These are phyloP conservation scores for Acer yangbiense DNA, from an alignment of 345 rosid genomes.

Conservation along the genomic window DNA sequence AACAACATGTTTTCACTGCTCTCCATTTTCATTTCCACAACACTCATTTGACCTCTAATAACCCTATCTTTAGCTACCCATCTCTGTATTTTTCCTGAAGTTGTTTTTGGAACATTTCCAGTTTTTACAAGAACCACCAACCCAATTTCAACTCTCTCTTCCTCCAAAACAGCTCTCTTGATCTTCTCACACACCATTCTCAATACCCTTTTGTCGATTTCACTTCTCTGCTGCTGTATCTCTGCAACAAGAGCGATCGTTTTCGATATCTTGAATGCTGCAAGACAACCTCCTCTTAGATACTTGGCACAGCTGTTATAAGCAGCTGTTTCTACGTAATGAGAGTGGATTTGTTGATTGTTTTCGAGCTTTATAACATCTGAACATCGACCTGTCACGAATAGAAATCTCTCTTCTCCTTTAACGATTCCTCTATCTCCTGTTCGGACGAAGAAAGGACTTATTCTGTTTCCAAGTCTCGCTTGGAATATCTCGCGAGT, in stretches of 20 bases:
- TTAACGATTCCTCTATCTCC: constrained; percentile 54
- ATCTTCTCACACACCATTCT: constrained; percentile 40
- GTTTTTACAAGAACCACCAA: constrained; percentile 46
- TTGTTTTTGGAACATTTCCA: constrained; percentile 55
- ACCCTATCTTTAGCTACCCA: constrained; percentile 52
- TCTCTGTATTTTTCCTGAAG: constrained; percentile 63
- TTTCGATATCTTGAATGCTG: constrained; percentile 40
- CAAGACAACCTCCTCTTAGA: constrained; percentile 57
- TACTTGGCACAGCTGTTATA: constrained; percentile 34
- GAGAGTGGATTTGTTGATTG: constrained; percentile 45
- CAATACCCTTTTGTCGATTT: constrained; percentile 23
- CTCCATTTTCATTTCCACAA: constrained; percentile 34
- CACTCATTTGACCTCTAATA: constrained; percentile 35
- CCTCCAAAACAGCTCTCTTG: constrained; percentile 31
- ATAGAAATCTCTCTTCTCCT: constrained; percentile 55
- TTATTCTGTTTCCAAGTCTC: constrained; percentile 28
- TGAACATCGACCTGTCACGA: constrained; percentile 52
- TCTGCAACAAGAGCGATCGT: constrained; percentile 47
- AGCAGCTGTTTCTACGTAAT: constrained; percentile 54
- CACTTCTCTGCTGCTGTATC: constrained; percentile 41
- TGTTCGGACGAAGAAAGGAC: constrained; percentile 44
- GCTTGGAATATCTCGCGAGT: constrained; percentile 49
- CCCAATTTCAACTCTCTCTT: constrained; percentile 43
- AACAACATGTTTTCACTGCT: background rate
- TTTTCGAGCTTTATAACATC: constrained; percentile 42